Evolutionary conservation across 176 grass and related monocot genomes (phyloP).

Genomic region (Zea luxurians): DNA sequence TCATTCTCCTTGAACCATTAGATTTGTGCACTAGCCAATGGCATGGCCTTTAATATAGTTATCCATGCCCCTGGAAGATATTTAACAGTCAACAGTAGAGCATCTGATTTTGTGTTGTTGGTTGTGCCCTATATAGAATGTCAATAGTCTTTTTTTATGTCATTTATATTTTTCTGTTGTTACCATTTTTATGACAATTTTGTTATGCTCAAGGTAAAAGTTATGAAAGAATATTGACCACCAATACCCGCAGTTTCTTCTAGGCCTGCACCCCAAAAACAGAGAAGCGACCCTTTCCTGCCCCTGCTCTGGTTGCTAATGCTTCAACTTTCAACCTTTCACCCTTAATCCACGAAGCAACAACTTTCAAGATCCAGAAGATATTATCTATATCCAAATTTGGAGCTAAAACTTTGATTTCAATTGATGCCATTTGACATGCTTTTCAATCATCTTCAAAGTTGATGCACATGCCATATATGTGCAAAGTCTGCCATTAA

Average conservation of each 20-base stretch:
- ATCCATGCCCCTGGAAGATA: no score
- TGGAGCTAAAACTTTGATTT: slow-evolving; percentile 10
- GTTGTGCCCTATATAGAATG: background rate
- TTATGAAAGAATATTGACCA: slow-evolving; percentile 66
- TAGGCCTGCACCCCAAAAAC: slow-evolving; percentile 49
- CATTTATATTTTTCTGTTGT: no score
- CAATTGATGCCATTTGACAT: slow-evolving; percentile 20
- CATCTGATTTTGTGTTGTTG: slow-evolving; percentile 8
- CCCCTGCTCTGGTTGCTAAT: slow-evolving; percentile 46
- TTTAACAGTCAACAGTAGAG: no score
- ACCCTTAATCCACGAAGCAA: slow-evolving; percentile 56
- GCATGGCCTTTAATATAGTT: no score
- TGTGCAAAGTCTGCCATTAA: slow-evolving; percentile 68
- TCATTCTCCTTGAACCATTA: no score
- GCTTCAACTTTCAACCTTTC: slow-evolving; percentile 37
- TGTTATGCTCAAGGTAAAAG: slow-evolving; percentile 74
- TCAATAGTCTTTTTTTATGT: background rate
- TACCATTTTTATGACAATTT: slow-evolving; percentile 24
- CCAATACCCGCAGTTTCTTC: slow-evolving; percentile 46
- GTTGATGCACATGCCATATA: slow-evolving; percentile 83
- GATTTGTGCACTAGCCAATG: no score
- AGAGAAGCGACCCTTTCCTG: slow-evolving; percentile 55
- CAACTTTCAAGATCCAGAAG: slow-evolving; percentile 77
- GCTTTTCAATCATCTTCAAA: slow-evolving; percentile 36
- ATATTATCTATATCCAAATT: slow-evolving; percentile 40